Evolutionary conservation across 148 eudicot species (phyloP).

Genomic region (Spergularia bocconei): DNA sequence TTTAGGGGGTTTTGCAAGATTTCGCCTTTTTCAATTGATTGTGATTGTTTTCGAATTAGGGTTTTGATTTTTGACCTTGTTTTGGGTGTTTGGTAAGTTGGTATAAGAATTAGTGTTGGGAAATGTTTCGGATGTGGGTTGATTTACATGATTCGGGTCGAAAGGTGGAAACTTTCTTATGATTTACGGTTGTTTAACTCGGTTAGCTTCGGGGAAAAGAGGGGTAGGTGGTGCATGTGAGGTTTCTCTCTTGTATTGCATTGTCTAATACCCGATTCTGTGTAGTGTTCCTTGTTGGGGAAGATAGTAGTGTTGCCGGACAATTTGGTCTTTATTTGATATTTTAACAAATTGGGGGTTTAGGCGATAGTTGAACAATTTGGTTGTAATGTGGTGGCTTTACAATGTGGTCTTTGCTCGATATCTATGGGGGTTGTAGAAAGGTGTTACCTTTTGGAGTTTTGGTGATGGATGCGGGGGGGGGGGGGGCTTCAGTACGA

Average conservation of each 20-base stretch:
- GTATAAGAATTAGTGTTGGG: not conserved
- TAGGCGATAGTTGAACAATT: too few species aligned
- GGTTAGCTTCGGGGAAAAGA: not conserved
- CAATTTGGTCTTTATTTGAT: too few species aligned
- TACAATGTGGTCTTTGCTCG: too few species aligned
- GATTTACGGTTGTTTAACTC: not conserved
- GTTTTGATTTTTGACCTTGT: not conserved
- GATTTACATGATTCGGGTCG: not conserved
- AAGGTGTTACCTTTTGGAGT: not conserved
- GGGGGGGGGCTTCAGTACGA: not conserved
- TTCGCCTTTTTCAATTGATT: constrained; percentile 6
- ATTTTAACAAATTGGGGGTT: too few species aligned
- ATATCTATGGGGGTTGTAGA: not conserved
- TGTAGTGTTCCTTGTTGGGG: too few species aligned
- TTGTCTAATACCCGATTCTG: too few species aligned
- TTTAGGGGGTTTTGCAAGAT: not conserved
- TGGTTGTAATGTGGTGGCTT: too few species aligned
- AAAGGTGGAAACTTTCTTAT: not conserved
- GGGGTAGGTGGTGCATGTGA: not conserved
- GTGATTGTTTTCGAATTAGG: not conserved
- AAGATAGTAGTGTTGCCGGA: too few species aligned
- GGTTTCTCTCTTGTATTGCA: not conserved
- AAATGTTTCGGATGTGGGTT: not conserved
- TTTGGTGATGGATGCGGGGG: not conserved
- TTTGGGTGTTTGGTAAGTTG: not conserved